Base-by-base conservation (phyloP, 2,329 filamentous ascomycete species). In the Paecilomyces niveus region DNA sequence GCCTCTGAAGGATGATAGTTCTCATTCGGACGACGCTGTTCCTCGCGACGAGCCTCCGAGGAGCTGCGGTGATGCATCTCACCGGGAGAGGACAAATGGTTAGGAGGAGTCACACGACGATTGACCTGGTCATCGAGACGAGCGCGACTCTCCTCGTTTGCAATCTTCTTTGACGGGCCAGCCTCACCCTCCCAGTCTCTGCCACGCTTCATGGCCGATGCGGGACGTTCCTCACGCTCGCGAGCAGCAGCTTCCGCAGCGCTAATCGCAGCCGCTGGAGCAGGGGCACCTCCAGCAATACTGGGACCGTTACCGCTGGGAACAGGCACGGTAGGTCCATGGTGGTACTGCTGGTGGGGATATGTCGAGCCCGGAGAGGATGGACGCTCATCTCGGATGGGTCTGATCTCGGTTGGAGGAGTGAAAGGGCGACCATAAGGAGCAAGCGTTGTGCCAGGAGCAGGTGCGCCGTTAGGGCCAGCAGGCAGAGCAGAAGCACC, bases 161-260 rank as follows among this genome's bases (percentile, higher is more conserved):
- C 88, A 61, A 89, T 86, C 78, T 97, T 97, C 79, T 97, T 96
- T 52, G 82, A 67, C 6, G 76, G 75, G 11, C 72, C 81, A 3
- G 86, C 77, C 35, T 95, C 91, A 35, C 93, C 89, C 65, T 97
- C 94, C 92, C 94, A 97, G 69, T 97, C 94, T 54, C 92, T 87
- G 72, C 87, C 83, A 59, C 94, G 85, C 81, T 99, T 99, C 58
- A 90, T 81, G 1, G 80, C 89, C 39, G 91, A 95, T 1, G 88
- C 76, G 18, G 92, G 90, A n/a, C 92, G 84, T 50, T 87, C 84
- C 58, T 96, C 89, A 61, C 82, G 74, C 54, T 87, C 84, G 55
- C 84, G 88, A 60, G 84, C 81, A 24, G 85, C 83, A 59, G 84
- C 83, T 68, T 93, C 88, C 53, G 88, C 86, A 53, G 88, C 85